Evolutionary conservation across 1,139 yeast species (phyloP).

Genomic region (Blastobotrys ciferrii): DNA sequence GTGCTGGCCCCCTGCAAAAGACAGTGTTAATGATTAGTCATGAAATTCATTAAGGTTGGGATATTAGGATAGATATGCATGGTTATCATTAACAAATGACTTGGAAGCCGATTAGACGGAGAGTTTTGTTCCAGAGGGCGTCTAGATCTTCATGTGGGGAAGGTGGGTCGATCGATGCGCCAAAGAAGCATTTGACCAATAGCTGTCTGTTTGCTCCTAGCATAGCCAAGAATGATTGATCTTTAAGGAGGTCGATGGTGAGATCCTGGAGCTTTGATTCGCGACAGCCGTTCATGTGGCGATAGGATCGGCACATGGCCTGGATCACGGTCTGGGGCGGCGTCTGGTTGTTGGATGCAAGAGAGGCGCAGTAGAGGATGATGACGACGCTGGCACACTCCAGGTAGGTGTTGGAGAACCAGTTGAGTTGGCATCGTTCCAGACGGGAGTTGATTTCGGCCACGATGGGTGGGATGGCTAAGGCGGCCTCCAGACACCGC

Average conservation of each 20-base stretch:
- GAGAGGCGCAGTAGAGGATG: slow-evolving; percentile 9
- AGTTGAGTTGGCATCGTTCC: slow-evolving; percentile 18
- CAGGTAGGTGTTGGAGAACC: slow-evolving; percentile 17
- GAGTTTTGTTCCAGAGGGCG: not conserved
- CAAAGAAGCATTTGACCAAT: not conserved
- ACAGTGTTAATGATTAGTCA: too few relatives aligned
- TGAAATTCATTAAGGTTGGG: too few relatives aligned
- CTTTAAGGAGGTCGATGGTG: not conserved
- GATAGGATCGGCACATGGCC: not conserved
- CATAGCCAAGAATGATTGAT: not conserved
- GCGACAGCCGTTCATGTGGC: slow-evolving; percentile 2
- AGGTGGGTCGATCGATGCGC: not conserved
- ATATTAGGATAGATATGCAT: too few relatives aligned
- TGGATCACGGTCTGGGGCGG: not conserved
- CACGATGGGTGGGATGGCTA: slow-evolving; percentile 14
- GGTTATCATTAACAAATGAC: not conserved
- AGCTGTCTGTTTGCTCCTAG: not conserved
- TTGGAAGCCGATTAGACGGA: not conserved
- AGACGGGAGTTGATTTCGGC: slow-evolving; percentile 11
- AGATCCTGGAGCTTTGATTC: not conserved
- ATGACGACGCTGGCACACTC: slow-evolving; percentile 11
- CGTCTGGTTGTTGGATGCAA: not conserved
- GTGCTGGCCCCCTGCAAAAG: too few relatives aligned
- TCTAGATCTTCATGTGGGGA: not conserved
- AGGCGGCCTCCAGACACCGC: slow-evolving; percentile 14